These are phyloP conservation scores for Paradendryphiella salina DNA, from an alignment of 2,329 filamentous ascomycete species.

Conservation along the genomic window DNA sequence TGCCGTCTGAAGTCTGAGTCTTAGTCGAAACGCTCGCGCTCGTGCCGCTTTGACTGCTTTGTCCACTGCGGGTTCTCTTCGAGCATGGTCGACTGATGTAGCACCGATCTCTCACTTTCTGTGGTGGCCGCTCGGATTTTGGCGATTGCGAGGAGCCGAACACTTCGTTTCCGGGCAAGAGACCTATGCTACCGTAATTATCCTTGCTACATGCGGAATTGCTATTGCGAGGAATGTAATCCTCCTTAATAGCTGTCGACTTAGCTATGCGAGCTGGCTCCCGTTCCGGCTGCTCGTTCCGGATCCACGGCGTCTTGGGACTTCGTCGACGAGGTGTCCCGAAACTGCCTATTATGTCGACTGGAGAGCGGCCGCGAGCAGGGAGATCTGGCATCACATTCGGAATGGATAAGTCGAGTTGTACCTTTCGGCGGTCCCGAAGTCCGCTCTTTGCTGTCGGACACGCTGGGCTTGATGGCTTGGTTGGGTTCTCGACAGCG, in stretches of 20 bases:
- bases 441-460: conserved; percentile 20
- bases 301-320: conserved; percentile 32
- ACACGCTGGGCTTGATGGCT: not conserved
- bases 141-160: conserved; percentile 12
- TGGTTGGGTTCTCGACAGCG: not conserved
- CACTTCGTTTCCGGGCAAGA: conserved; percentile 16
- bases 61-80: conserved; percentile 15
- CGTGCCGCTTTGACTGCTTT: not conserved
- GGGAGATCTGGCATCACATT: conserved; percentile 25
- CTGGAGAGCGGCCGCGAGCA: conserved; percentile 20
- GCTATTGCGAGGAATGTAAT: conserved; percentile 2
- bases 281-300: conserved; percentile 19
- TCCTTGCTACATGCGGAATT: not conserved
- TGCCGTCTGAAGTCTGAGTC: conserved; percentile 12
- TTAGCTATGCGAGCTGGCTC: conserved; percentile 5
- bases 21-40: conserved; percentile 20
- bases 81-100: conserved; percentile 14
- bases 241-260: conserved; percentile 20
- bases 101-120: conserved; percentile 17
- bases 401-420: conserved; percentile 36
- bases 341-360: conserved; percentile 17
- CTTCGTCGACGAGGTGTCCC: conserved; percentile 31
- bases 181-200: not conserved
- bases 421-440: conserved; percentile 36
- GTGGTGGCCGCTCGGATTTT: conserved; percentile 11